Evolutionary conservation across 441 rosid genomes (phyloP), one percentile per base, ranked within the genome.

Genomic region (Croton setiger): DNA sequence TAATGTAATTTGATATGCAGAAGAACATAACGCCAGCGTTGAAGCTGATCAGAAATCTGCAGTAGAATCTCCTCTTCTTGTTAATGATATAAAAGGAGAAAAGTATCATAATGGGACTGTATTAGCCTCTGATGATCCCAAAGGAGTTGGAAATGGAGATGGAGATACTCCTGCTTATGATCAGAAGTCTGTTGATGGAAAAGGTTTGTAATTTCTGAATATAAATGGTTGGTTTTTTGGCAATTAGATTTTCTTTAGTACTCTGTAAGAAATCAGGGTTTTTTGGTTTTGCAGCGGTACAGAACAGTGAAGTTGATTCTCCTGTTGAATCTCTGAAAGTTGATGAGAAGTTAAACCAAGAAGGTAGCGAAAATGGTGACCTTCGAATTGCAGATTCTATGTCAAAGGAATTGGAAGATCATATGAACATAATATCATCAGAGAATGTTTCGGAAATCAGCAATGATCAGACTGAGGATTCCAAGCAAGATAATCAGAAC

Each of bases 281-380:
- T 60, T 60, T 3, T 35, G 37, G 31, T 67, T 64, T 66, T 67
- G 49, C 55, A 79, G 85, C 66, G 17, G 51, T 69, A 79, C 75
- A n/a, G 54, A 71, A 60, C 51, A 51, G 51, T 62, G 81, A 68
- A 62, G 72, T 57, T 67, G 31, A 66, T 72, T 58, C 71, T 66
- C 71, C 73, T 20, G 62, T 56, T 51, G 79, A 68, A 53, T 64
- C 72, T 53, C 59, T 72, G 39, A 37, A 76, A 60, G 57, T 33
- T 47, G 75, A 66, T 31, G 54, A 11, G 54, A 23, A 71, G 65
- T 48, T 65, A 60, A 60, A 35, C 60, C 72, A 70, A 72, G 69
- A 11, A 23, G 20, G 56, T 27, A 67, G 41, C 45, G 57, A 23
- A 20, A 67, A 64, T 17, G 55, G 2, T 54, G 71, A 57, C 56